These are phyloP conservation scores for Naumovozyma baii DNA, from an alignment of 805 yeast species.

Conservation along the genomic window DNA sequence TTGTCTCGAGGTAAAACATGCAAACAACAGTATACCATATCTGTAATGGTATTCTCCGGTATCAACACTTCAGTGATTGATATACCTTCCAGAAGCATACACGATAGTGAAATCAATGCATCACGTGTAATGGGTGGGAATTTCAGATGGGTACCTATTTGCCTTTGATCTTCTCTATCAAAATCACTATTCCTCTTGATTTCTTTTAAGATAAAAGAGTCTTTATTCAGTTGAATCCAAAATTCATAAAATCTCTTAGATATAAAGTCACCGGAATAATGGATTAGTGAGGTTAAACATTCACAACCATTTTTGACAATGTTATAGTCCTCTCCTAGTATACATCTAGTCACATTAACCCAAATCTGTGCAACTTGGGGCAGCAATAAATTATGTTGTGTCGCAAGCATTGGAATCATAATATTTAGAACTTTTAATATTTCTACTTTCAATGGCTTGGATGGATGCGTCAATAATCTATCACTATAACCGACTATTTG, in stretches of 20 bases:
- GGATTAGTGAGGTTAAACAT: conserved; percentile 15
- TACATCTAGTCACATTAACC: conserved; percentile 18
- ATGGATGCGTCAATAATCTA: conserved; percentile 56
- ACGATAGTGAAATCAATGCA: conserved; percentile 15
- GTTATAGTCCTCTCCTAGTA: conserved; percentile 15
- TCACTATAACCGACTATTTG: conserved; percentile 63
- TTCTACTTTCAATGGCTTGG: conserved; percentile 45
- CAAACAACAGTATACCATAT: conserved; percentile 19
- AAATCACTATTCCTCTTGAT: not conserved
- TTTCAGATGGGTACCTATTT: conserved; percentile 2
- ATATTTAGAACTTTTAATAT: conserved; percentile 42
- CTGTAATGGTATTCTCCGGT: conserved; percentile 14
- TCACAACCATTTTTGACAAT: conserved; percentile 18
- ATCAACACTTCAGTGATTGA: conserved; percentile 14
- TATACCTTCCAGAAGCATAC: conserved; percentile 23
- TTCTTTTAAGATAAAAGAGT: conserved; percentile 12
- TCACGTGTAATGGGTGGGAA: conserved; percentile 18
- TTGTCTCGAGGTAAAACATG: conserved; percentile 15
- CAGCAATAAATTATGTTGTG: conserved; percentile 28
- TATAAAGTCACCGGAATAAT: conserved; percentile 19
- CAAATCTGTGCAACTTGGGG: conserved; percentile 28
- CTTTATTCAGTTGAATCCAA: conserved; percentile 15
- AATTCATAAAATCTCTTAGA: conserved; percentile 23
- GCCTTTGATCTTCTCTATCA: not conserved
- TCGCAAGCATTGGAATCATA: conserved; percentile 44